Conservation (phyloP, 495 filamentous ascomycete genomes). For the Penicillium diatomitis region DNA sequence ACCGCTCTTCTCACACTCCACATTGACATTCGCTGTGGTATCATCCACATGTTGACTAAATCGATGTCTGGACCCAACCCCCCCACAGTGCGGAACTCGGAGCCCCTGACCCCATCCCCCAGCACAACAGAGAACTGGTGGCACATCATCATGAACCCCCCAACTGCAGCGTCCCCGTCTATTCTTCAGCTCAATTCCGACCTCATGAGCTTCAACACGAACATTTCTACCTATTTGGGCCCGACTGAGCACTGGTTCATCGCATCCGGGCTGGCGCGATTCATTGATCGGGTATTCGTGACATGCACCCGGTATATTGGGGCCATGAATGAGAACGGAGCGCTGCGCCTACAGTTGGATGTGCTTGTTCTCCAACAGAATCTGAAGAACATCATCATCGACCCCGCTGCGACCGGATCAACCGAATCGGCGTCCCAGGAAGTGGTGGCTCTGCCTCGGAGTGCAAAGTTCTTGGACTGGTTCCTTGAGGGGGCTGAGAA, state of each 20-base stretch:
- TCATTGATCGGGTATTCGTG: conserved; percentile 64
- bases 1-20: conserved; percentile 77
- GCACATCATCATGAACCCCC: conserved; percentile 63
- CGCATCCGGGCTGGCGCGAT: conserved; percentile 57
- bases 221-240: conserved; percentile 59
- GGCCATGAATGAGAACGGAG: conserved; percentile 67
- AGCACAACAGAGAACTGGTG: conserved; percentile 52
- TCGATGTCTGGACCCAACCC: conserved; percentile 41
- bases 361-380: conserved; percentile 93
- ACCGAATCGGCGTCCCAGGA: conserved; percentile 17
- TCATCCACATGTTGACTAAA: conserved; percentile 54
- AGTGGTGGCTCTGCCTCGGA: conserved; percentile 58
- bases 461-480: conserved; percentile 68
- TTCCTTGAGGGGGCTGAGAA: conserved; percentile 70
- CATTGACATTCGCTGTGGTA: conserved; percentile 73
- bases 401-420: conserved; percentile 10
- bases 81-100: conserved; percentile 23
- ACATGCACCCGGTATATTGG: conserved; percentile 53
- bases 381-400: conserved; percentile 70
- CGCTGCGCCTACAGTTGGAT: conserved; percentile 75
- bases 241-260: conserved; percentile 56
- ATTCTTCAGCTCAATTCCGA: conserved; percentile 72
- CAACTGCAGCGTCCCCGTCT: conserved; percentile 68
- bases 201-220: conserved; percentile 76
- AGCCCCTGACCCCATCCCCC: conserved; percentile 40